Evolutionary conservation across 768 basidiomycete species (phyloP).

Genomic region (Tricholoma matsutake): DNA sequence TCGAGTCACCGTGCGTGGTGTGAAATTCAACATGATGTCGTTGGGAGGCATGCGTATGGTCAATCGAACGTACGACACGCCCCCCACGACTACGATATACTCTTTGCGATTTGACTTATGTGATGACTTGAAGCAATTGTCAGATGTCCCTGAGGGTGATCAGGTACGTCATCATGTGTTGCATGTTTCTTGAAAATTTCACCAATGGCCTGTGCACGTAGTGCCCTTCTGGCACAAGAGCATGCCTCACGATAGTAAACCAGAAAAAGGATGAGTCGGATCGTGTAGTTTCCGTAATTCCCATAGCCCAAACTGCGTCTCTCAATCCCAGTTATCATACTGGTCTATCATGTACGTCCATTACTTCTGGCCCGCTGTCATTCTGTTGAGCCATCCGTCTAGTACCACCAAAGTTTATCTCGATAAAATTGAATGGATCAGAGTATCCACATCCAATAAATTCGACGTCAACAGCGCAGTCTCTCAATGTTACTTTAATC

Average conservation of each 20-base stretch:
- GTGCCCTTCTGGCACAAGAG: conserved; percentile 69
- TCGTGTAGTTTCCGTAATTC: conserved; percentile 70
- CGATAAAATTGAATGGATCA: conserved; percentile 54
- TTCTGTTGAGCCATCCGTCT: conserved; percentile 9
- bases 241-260: conserved; percentile 71
- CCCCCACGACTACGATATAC: conserved; percentile 63
- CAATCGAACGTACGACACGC: conserved; percentile 50
- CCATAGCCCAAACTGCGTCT: conserved; percentile 50
- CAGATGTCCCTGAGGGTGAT: conserved; percentile 51
- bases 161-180: conserved; percentile 50
- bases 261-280: conserved; percentile 50
- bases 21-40: conserved; percentile 58
- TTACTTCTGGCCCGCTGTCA: conserved; percentile 3
- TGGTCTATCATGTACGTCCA: conserved; percentile 38
- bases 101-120: conserved; percentile 68
- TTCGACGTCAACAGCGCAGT: conserved; percentile 47
- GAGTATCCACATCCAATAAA: conserved; percentile 54
- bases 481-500: conserved; percentile 56
- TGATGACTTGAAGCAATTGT: conserved; percentile 46
- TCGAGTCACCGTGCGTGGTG: conserved; percentile 34
- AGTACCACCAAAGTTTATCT: conserved; percentile 55
- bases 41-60: conserved; percentile 51
- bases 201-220: conserved; percentile 25
- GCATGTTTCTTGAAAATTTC: conserved; percentile 7
- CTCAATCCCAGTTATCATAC: conserved; percentile 28